Evolutionary conservation across 208 protist genomes (phyloP), one percentile per base, ranked within the genome.

Genomic region (Leishmania amazonensis): DNA sequence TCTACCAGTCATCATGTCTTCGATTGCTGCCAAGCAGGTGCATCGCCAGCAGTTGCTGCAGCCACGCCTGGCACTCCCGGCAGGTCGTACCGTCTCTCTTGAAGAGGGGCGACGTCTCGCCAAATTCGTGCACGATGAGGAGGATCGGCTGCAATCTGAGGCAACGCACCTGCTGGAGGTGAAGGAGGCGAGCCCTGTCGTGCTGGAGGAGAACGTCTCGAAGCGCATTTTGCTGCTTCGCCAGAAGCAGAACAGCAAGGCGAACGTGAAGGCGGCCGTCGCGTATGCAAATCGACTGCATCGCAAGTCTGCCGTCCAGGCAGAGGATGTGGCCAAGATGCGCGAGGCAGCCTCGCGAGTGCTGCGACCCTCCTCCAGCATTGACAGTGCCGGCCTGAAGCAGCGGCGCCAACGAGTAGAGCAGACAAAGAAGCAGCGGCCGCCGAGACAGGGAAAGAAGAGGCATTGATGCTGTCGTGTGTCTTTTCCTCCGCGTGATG

Each of bases 21-120:
- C 60, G 13, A 73, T 94, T 65, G 90, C 89, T 28, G 78, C 82
- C 0, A 90, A 89, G 75, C 94, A 97, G 81, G 67, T 95, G 31
- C 85, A 92, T 38, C 90, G 94, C 6, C 94, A 97, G 82, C 83
- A 92, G 60, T 78, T 80, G 21, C 87, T 97, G 80, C 94, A 95
- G 84, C 94, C 91, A 9, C 86, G 94, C 19, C 77, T 95, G 28
- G 88, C 88, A 24, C 87, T 95, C 5, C 91, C 94, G 6, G 89
- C 92, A 1, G 94, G 94, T 31, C 85, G 94, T 62, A 92, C 89
- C 53, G 85, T 97, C 7, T 95, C 94, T 6, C 80, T 96, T 4
- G 91, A 95, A 75, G 94, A 97, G 71, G 94, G 94, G 4, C 85
- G 91, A 0, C 87, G 89, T 9, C 87, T 95, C 5, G 93, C 93